Conservation (phyloP, 768 basidiomycete genomes). For the Leccinellum albellum region DNA sequence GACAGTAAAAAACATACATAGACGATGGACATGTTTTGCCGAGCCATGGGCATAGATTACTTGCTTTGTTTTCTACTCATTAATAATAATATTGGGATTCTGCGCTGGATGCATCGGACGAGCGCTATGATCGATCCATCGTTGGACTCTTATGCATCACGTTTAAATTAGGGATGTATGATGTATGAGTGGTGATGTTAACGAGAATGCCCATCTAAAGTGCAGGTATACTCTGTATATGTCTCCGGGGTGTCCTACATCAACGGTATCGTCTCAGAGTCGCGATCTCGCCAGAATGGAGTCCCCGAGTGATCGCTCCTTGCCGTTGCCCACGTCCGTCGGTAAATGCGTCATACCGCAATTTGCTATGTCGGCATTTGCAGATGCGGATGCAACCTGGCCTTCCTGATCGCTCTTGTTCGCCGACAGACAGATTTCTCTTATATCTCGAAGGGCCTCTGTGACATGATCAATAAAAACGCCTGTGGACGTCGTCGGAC, state of each 20-base stretch:
- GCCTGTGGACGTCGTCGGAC: constrained; percentile 63
- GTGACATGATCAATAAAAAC: constrained; percentile 59
- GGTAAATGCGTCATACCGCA: not conserved
- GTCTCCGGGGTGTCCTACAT: not conserved
- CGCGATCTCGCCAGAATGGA: constrained; percentile 13
- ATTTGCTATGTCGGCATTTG: not conserved
- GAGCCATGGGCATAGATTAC: not conserved
- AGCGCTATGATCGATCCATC: too few relatives aligned
- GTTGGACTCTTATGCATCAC: not conserved
- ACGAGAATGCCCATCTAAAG: not conserved
- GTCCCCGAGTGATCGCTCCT: not conserved
- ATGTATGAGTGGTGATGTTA: constrained; percentile 10
- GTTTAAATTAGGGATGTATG: not conserved
- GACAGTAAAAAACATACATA: not conserved
- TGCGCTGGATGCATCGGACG: not conserved
- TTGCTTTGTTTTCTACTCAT: not conserved
- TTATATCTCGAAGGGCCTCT: constrained; percentile 69
- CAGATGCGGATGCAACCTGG: not conserved
- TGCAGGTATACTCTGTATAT: not conserved
- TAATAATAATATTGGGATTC: not conserved
- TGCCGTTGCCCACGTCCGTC: not conserved
- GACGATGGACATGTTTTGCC: not conserved
- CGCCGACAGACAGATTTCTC: constrained; percentile 40
- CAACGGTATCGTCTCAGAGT: constrained; percentile 10
- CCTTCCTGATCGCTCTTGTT: constrained; percentile 6